These are phyloP conservation scores for Mycena indigotica DNA, from an alignment of 768 basidiomycete genomes.

Conservation along the genomic window DNA sequence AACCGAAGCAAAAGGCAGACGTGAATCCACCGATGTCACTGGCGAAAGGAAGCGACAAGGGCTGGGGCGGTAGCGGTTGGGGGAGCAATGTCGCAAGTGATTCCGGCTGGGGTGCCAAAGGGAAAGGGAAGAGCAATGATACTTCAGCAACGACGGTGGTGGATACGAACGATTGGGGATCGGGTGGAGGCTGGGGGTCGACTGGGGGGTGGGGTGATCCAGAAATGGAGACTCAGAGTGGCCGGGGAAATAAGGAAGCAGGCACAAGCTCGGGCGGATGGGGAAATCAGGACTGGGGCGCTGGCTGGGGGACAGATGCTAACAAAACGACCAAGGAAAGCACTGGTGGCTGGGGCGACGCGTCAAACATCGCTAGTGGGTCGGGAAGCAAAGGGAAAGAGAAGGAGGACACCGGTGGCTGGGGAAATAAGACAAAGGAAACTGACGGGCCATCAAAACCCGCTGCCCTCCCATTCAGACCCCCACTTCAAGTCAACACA, in stretches of 20 bases:
- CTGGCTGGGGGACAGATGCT: not conserved
- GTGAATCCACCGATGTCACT: not conserved
- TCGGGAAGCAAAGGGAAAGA: not conserved
- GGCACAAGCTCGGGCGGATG: too few relatives aligned
- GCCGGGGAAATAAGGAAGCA: too few relatives aligned
- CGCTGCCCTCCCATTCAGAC: not conserved
- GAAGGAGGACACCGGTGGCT: not conserved
- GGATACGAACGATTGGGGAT: too few relatives aligned
- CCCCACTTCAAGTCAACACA: conserved; percentile 3
- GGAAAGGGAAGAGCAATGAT: not conserved
- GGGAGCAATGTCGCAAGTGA: too few relatives aligned
- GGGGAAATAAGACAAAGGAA: not conserved
- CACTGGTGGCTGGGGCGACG: not conserved
- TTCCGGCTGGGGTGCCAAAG: too few relatives aligned
- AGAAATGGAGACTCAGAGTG: too few relatives aligned
- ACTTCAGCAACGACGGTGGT: not conserved
- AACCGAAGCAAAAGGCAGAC: not conserved
- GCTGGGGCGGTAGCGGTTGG: too few relatives aligned
- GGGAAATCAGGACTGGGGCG: not conserved
- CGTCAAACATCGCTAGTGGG: too few relatives aligned
- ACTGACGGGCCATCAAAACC: not conserved
- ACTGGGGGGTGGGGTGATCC: too few relatives aligned
- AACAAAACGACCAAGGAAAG: not conserved
- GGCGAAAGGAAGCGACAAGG: not conserved
- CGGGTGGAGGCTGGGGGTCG: too few relatives aligned